These are phyloP conservation scores for Leucogyrophana mollusca DNA, from an alignment of 768 basidiomycete species.

Conservation along the genomic window DNA sequence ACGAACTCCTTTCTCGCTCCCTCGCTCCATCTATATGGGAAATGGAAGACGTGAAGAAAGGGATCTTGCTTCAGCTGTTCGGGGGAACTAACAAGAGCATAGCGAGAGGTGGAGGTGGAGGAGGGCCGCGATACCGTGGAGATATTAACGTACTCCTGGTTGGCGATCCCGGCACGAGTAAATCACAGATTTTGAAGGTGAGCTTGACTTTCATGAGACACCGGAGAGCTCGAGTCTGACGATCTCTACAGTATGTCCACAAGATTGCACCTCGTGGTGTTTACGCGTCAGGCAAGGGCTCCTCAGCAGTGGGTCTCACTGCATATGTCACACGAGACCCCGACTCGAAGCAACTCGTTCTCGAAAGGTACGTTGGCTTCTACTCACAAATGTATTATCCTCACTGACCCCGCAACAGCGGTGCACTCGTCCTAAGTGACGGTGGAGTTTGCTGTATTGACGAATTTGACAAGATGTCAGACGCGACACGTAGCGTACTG, in stretches of 20 bases:
- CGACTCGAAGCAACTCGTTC: conserved; percentile 95
- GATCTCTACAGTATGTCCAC: conserved; percentile 79
- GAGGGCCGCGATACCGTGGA: conserved; percentile 94
- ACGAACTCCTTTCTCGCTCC: conserved; percentile 79
- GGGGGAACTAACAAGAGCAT: conserved; percentile 98
- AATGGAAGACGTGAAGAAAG: conserved; percentile 99
- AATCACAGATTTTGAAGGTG: conserved; percentile 93
- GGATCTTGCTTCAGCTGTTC: conserved; percentile 92
- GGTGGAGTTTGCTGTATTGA: conserved; percentile 99
- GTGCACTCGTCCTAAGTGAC: conserved; percentile 91
- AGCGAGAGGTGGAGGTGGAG: conserved; percentile 88
- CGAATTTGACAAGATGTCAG: conserved; percentile 99
- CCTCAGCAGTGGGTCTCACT: conserved; percentile 97
- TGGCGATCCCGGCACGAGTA: conserved; percentile 96
- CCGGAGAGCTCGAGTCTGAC: background rate
- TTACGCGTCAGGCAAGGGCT: conserved; percentile 97
- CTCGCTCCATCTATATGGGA: conserved; percentile 96
- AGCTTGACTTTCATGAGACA: conserved; percentile 13
- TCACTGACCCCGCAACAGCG: conserved; percentile 44
- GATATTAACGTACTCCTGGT: conserved; percentile 98
- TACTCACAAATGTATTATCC: background rate
- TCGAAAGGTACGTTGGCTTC: conserved; percentile 73
- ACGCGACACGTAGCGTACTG: conserved; percentile 93
- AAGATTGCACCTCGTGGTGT: conserved; percentile 98
- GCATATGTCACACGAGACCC: conserved; percentile 98